Base-by-base conservation (phyloP, 495 filamentous ascomycete genomes). In the Talaromyces trachyspermus region DNA sequence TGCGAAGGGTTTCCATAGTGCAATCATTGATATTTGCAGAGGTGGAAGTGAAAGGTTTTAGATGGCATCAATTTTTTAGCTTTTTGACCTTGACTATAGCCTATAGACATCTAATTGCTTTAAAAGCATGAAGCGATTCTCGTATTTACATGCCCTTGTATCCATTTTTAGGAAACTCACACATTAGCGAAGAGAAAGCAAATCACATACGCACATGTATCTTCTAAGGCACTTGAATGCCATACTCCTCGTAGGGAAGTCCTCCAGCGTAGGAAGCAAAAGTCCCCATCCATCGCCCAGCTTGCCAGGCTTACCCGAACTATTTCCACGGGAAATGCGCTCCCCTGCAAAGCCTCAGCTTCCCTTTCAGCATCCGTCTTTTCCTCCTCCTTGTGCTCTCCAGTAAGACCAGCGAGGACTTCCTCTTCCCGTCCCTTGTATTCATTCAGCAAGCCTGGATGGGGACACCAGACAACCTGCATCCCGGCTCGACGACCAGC, bases 381-480 rank as follows among this genome's bases (percentile, higher is more conserved):
- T 46, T 76, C 77, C 27, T 75, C 71, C 30, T 77, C 72, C 48
- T 70, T 84, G 55, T 78, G 71, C 62, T 84, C 76, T 0, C 81
- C 86, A 35, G 83, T 89, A 44, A 83, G 64, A 0, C 88, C 91
- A 0, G 92, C 94, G 12, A 99, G 69, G 5, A 99, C 89, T 62
- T 88, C 79, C 38, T 70, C 73, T 66, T 95, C 89, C 33, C 82
- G 75, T 3, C 88, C 90, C 30, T 64, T 66, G 56, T 85, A 94
- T 59, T 86, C 81, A 54, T 78, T 72, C 68, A 86, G 68, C 20
- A 99, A 64, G 60, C 79, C 86, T 2, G 80, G 77, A 71, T 97
- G 90, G 5, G 92, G 92, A 52, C 80, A 83, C 92, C 92, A 99
- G 1, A 95, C 71, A 7, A 95, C 92, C 50, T 88, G 77, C 94